phyloP scores from a whole-genome alignment of 768 basidiomycete species.

The Vararia minispora region DNA sequence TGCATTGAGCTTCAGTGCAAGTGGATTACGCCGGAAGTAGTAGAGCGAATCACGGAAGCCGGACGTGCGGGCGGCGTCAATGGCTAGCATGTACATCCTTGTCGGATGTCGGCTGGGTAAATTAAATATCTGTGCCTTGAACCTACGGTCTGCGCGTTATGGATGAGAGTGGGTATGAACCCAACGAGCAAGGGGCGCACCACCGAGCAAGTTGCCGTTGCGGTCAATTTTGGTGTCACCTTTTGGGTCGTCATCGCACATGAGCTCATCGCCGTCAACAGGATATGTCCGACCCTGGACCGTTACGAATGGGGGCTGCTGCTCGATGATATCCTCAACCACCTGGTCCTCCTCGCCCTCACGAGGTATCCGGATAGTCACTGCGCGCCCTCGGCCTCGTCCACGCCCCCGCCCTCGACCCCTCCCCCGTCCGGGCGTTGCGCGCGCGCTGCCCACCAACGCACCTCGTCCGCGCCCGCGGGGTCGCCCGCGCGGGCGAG shows the following conservation, averaged over 20 bases:
- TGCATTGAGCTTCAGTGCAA: constrained; percentile 85
- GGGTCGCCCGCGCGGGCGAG: constrained; percentile 15
- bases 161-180: constrained; percentile 1
- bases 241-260: constrained; percentile 71
- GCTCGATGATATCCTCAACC: constrained; percentile 28
- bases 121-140: constrained; percentile 85
- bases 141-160: constrained; percentile 53
- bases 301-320: constrained; percentile 61
- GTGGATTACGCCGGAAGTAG: constrained; percentile 87
- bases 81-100: constrained; percentile 87
- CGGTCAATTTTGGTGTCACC: constrained; percentile 90
- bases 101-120: constrained; percentile 78
- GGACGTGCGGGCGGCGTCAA: constrained; percentile 92
- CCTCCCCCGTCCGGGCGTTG: constrained; percentile 20
- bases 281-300: constrained; percentile 66
- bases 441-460: constrained; percentile 14
- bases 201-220: constrained; percentile 74
- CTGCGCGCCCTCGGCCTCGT: constrained; percentile 10
- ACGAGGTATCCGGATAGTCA: constrained; percentile 19
- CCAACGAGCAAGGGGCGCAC: constrained; percentile 27
- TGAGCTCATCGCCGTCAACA: constrained; percentile 84
- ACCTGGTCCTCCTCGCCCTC: constrained; percentile 19
- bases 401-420: constrained; percentile 20
- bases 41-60: constrained; percentile 98
- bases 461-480: constrained; percentile 19